Conservation (phyloP, 768 basidiomycete genomes). For the Pholiota microspora region DNA sequence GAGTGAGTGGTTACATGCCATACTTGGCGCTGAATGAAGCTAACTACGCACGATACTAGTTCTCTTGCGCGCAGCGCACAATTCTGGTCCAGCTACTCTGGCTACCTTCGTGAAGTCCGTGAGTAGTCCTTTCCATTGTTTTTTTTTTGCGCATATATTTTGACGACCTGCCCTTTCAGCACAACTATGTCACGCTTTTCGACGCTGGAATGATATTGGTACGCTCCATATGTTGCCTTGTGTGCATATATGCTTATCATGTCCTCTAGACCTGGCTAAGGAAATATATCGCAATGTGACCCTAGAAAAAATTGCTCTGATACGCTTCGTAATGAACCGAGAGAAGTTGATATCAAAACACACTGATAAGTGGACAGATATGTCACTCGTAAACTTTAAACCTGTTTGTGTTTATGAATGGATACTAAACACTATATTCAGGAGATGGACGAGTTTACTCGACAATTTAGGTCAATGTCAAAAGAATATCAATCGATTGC, state of each 20-base stretch:
- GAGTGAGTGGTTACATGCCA: slow-evolving; percentile 22
- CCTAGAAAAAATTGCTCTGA: slow-evolving; percentile 49
- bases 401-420: not conserved
- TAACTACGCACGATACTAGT: slow-evolving; percentile 32
- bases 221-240: slow-evolving; percentile 9
- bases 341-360: slow-evolving; percentile 34
- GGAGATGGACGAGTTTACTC: slow-evolving; percentile 6
- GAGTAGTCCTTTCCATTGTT: slow-evolving; percentile 37
- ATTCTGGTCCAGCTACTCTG: slow-evolving; percentile 85
- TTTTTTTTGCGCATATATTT: slow-evolving; percentile 13
- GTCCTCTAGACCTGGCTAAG: slow-evolving; percentile 38
- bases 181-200: slow-evolving; percentile 74
- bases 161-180: slow-evolving; percentile 37
- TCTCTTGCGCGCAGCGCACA: slow-evolving; percentile 77
- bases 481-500: not conserved
- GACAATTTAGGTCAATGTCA: slow-evolving; percentile 2
- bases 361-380: slow-evolving; percentile 10
- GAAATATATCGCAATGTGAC: slow-evolving; percentile 69
- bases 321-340: slow-evolving; percentile 43
- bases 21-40: not conserved
- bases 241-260: not conserved
- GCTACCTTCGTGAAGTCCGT: slow-evolving; percentile 79
- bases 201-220: slow-evolving; percentile 77
- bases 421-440: not conserved
- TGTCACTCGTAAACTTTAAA: slow-evolving; percentile 1